Conservation (phyloP, 805 yeast genomes). For the Grigorovia humatica region DNA sequence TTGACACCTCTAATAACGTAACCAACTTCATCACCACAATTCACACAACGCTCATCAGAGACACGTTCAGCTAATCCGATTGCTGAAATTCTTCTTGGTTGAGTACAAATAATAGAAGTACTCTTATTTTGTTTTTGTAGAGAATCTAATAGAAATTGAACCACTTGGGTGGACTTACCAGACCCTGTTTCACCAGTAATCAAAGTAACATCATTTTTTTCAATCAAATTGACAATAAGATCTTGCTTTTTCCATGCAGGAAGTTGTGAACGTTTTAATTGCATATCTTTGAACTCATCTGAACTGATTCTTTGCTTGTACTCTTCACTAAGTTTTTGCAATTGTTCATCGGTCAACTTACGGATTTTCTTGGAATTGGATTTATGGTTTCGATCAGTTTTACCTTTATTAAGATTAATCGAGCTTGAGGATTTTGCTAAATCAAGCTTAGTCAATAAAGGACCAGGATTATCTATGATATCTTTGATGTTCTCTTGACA, state of each 20-base stretch:
- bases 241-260: constrained; percentile 78
- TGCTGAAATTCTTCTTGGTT: constrained; percentile 92
- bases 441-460: constrained; percentile 31
- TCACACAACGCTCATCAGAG: constrained; percentile 58
- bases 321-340: constrained; percentile 26
- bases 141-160: constrained; percentile 76
- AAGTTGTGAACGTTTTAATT: constrained; percentile 40
- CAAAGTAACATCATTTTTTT: constrained; percentile 51
- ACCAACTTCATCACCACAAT: constrained; percentile 59
- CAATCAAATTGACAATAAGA: constrained; percentile 46
- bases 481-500: constrained; percentile 48
- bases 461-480: constrained; percentile 67
- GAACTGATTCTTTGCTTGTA: constrained; percentile 29
- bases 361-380: not conserved
- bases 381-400: not conserved
- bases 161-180: constrained; percentile 92
- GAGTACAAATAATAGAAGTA: constrained; percentile 72
- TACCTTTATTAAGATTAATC: not conserved
- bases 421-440: not conserved
- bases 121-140: constrained; percentile 35
- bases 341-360: constrained; percentile 22
- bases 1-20: constrained; percentile 87
- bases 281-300: constrained; percentile 31
- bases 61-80: constrained; percentile 91
- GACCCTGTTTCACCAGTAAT: constrained; percentile 97